Percentiles rank a stretch among this genome's conserved stretches.
These are phyloP conservation scores for Aspergillus glaucus DNA, from an alignment of 2,329 filamentous ascomycete genomes.

Conservation along the genomic window DNA sequence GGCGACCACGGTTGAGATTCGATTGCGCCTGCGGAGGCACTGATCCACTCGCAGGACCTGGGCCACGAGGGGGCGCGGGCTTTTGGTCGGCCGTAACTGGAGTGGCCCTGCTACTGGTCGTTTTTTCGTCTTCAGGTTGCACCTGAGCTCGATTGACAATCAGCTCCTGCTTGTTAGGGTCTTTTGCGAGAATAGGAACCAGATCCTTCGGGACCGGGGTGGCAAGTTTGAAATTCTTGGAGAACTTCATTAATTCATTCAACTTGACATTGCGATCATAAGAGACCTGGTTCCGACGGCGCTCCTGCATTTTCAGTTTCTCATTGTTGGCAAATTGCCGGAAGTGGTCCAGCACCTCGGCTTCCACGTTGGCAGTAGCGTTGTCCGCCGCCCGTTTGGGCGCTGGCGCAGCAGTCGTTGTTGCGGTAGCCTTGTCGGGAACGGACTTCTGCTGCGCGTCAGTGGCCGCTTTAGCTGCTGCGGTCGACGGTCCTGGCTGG, in stretches of 20 bases:
- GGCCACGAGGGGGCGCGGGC: conserved; percentile 36
- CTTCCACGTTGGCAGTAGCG: conserved; percentile 55
- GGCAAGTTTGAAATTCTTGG: conserved; percentile 84
- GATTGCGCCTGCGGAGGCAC: conserved; percentile 33
- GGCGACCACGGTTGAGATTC: conserved; percentile 42
- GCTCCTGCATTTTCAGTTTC: conserved; percentile 55
- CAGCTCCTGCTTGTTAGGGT: conserved; percentile 86
- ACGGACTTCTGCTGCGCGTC: conserved; percentile 22
- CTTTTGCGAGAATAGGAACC: conserved; percentile 92
- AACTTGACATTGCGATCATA: conserved; percentile 87
- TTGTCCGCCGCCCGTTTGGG: conserved; percentile 43
- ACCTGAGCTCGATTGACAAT: conserved; percentile 83
- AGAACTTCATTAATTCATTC: conserved; percentile 92
- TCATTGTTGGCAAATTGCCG: conserved; percentile 58
- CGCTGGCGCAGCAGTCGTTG: conserved; percentile 39
- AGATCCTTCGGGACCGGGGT: conserved; percentile 88
- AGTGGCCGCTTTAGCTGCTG: conserved; percentile 15
- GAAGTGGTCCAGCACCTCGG: conserved; percentile 57
- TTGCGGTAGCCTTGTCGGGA: conserved; percentile 26
- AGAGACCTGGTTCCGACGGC: conserved; percentile 48
- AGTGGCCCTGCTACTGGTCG: conserved; percentile 37
- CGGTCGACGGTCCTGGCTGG: conserved; percentile 16
- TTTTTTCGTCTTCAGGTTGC: conserved; percentile 56
- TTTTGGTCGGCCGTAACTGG: conserved; percentile 47
- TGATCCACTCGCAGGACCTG: conserved; percentile 41